Evolutionary conservation across 2,329 filamentous ascomycete genomes (phyloP).

Genomic region (Rhynchosporium secalis): DNA sequence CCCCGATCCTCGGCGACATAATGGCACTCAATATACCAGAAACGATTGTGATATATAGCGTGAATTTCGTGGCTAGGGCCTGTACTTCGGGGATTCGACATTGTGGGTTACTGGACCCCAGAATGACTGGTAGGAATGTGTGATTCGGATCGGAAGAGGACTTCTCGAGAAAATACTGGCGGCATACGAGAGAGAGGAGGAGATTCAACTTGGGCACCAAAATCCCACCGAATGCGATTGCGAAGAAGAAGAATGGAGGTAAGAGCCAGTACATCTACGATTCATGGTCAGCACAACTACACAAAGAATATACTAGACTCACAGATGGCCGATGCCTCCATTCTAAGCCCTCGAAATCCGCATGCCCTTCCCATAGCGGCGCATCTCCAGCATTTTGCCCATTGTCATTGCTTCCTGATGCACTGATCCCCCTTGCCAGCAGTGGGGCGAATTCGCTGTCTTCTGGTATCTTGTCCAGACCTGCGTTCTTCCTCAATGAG

Average conservation of each 20-base stretch:
- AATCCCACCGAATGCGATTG: slow-evolving; percentile 81
- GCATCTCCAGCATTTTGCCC: slow-evolving; percentile 19
- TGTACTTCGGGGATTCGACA: slow-evolving; percentile 81
- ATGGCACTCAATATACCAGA: slow-evolving; percentile 78
- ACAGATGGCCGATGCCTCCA: slow-evolving; percentile 66
- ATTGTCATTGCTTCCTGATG: slow-evolving; percentile 15
- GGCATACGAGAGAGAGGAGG: slow-evolving; percentile 81
- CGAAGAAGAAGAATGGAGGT: slow-evolving; percentile 76
- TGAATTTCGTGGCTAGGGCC: slow-evolving; percentile 73
- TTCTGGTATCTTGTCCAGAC: slow-evolving; percentile 16
- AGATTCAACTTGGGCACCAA: slow-evolving; percentile 86
- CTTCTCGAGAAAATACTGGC: slow-evolving; percentile 74
- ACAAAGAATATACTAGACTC: slow-evolving; percentile 24
- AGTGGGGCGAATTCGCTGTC: slow-evolving; percentile 30
- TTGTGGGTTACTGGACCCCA: slow-evolving; percentile 72
- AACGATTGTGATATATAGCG: slow-evolving; percentile 71
- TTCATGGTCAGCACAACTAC: slow-evolving; percentile 31
- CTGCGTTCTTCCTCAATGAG: slow-evolving; percentile 31
- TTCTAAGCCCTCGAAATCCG: slow-evolving; percentile 60
- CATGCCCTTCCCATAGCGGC: slow-evolving; percentile 49
- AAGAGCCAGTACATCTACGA: slow-evolving; percentile 78
- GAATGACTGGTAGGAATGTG: slow-evolving; percentile 61
- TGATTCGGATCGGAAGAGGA: slow-evolving; percentile 58
- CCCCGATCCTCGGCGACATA: slow-evolving; percentile 78
- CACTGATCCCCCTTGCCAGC: slow-evolving; percentile 29